These are phyloP conservation scores for Alternaria ethzedia DNA, from an alignment of 2,329 filamentous ascomycete genomes.

Conservation along the genomic window DNA sequence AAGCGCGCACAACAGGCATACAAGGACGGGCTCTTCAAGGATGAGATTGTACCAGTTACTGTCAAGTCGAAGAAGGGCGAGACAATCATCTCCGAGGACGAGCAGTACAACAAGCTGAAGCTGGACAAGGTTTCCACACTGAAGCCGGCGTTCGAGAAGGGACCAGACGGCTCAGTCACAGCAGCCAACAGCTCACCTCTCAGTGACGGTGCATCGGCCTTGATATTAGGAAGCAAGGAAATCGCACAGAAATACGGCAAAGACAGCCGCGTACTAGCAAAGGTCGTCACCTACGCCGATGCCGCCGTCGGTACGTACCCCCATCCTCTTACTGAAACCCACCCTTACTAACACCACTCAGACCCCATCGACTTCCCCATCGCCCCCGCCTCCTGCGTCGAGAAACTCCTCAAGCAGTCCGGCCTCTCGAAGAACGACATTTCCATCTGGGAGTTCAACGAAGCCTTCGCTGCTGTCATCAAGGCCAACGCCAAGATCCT, in stretches of 20 bases:
- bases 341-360: slow-evolving; percentile 8
- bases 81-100: slow-evolving; percentile 78
- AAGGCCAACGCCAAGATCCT: slow-evolving; percentile 94
- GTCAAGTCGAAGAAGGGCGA: slow-evolving; percentile 83
- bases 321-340: background rate
- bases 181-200: slow-evolving; percentile 93
- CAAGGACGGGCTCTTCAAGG: slow-evolving; percentile 80
- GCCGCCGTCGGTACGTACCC: slow-evolving; percentile 67
- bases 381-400: slow-evolving; percentile 89
- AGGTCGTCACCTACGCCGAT: slow-evolving; percentile 84
- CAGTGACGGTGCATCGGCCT: slow-evolving; percentile 90
- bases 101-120: slow-evolving; percentile 87
- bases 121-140: slow-evolving; percentile 83
- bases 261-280: slow-evolving; percentile 81
- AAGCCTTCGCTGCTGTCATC: slow-evolving; percentile 95
- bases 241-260: slow-evolving; percentile 81
- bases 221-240: slow-evolving; percentile 82
- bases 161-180: slow-evolving; percentile 89
- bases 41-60: slow-evolving; percentile 88
- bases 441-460: slow-evolving; percentile 97
- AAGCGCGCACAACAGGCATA: slow-evolving; percentile 89
- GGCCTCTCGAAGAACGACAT: slow-evolving; percentile 92
- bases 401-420: slow-evolving; percentile 84
- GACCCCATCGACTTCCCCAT: slow-evolving; percentile 94
- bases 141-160: slow-evolving; percentile 90